Evolutionary conservation across 2,329 filamentous ascomycete genomes (phyloP).

Genomic region (Clonostachys rosea): DNA sequence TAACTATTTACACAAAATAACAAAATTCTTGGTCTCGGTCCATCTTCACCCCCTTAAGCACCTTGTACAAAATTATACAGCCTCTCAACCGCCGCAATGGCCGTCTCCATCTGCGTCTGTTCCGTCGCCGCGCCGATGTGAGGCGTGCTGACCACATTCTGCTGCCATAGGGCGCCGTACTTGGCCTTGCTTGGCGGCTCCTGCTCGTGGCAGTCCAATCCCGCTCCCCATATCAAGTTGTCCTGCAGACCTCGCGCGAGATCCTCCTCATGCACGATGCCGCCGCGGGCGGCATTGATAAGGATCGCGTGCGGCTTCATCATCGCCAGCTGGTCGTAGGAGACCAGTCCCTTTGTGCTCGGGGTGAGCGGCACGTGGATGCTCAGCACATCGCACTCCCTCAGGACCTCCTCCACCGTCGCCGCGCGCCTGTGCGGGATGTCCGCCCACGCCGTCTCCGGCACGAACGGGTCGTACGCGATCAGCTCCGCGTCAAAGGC

Average conservation of each 20-base stretch:
- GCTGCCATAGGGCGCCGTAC: constrained; percentile 24
- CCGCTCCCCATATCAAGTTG: constrained; percentile 28
- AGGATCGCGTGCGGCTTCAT: constrained; percentile 33
- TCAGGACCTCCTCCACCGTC: constrained; percentile 22
- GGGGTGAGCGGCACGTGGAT: constrained; percentile 29
- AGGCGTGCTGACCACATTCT: constrained; percentile 32
- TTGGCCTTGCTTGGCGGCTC: constrained; percentile 27
- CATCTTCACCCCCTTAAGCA: too few species aligned
- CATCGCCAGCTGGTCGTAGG: constrained; percentile 15
- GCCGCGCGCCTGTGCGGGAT: constrained; percentile 20
- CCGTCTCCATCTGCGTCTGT: constrained; percentile 20
- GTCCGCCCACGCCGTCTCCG: constrained; percentile 20
- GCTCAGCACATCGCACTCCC: constrained; percentile 23
- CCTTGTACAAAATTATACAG: constrained; percentile 9
- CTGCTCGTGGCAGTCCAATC: constrained; percentile 30
- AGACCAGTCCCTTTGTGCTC: constrained; percentile 22
- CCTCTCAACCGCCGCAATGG: constrained; percentile 13
- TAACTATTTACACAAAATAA: too few species aligned
- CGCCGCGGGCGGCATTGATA: constrained; percentile 31
- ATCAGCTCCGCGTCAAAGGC: constrained; percentile 25
- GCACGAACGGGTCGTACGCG: constrained; percentile 27
- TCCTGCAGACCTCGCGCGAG: constrained; percentile 21
- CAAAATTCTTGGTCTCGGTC: too few species aligned
- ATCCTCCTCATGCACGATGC: constrained; percentile 29
- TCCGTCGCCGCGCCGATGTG: constrained; percentile 39